Evolutionary conservation across 371 early-diverging fungal genomes (phyloP), one percentile per base, ranked within the genome.

Genomic region (Rhizopus delemar): DNA sequence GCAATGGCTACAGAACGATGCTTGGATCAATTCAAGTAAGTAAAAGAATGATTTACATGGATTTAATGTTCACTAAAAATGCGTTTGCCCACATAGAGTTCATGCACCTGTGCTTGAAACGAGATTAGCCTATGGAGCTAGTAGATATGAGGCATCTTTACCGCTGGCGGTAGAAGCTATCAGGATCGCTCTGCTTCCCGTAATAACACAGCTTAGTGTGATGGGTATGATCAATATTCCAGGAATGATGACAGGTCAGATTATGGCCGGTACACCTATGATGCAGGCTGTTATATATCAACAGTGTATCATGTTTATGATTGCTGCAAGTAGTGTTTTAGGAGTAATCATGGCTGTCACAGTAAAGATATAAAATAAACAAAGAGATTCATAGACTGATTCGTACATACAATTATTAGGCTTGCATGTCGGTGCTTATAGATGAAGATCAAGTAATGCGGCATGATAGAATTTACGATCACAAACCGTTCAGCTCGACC

Each of bases 171-270:
- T 85, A 3, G 90, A 91, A 15, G 82, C 92, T 3, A 84, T 93
- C 56, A 75, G 88, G 16, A 67, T 84, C 5, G 92, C 93, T 29
- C 69, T 94, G 69, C 55, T 93, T 43, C 95, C 95, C 2, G 84
- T 89, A 0, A 83, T 95, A 39, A 92, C 92, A 70, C 81, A 85
- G 15, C 86, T 93, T 86, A 82, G 89, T 62, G 86, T 92, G 43
- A 90, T 91, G 64, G 93, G 93, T 3, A 72, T 93, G 63, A 90
- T 94, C 38, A 90, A 91, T 36, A 93, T 94, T 49, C 94, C 94
- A 0, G 93, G 92, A 28, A 87, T 90, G 83, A 94, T 94, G 93
- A 90, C 90, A 0, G 93, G 95, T 49, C 93, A 92, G 67, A 80
- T 93, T 51, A 81, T 94, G 60, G 93, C 91, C 22, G 93, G 93